Percentiles rank a stretch among this genome's conserved stretches.
These are phyloP conservation scores for Fusarium pseudograminearum DNA, from an alignment of 2,329 filamentous ascomycete genomes.

Conservation along the genomic window DNA sequence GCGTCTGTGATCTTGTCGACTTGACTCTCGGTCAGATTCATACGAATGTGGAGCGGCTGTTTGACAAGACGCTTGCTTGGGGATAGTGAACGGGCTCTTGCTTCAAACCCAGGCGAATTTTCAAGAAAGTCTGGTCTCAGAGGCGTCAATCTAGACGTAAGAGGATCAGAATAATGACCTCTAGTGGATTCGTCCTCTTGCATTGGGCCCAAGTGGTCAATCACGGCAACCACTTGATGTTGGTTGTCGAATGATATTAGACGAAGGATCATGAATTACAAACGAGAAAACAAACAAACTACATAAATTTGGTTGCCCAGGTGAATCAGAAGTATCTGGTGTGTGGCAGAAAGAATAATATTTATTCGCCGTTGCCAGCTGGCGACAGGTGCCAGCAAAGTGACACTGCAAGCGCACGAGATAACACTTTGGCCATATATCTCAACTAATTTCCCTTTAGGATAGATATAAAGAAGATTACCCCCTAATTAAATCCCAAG, in stretches of 20 bases:
- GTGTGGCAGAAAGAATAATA: not conserved
- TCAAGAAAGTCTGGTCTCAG: slow-evolving; percentile 56
- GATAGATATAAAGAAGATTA: not conserved
- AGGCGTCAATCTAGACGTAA: slow-evolving; percentile 44
- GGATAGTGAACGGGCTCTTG: slow-evolving; percentile 53
- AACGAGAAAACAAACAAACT: not conserved
- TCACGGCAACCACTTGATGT: slow-evolving; percentile 17
- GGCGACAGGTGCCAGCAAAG: slow-evolving; percentile 9
- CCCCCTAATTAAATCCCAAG: too few relatives aligned
- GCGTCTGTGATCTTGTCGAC: slow-evolving; percentile 62
- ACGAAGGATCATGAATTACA: not conserved
- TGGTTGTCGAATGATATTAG: not conserved
- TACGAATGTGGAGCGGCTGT: slow-evolving; percentile 59
- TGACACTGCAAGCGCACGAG: not conserved
- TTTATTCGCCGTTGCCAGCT: not conserved
- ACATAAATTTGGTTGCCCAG: not conserved
- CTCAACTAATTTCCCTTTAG: not conserved
- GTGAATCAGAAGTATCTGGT: not conserved
- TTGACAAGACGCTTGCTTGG: slow-evolving; percentile 51
- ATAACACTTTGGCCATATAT: not conserved
- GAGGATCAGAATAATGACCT: slow-evolving; percentile 44
- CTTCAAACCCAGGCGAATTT: slow-evolving; percentile 44
- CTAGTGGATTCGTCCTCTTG: slow-evolving; percentile 32
- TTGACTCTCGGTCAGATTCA: slow-evolving; percentile 63
- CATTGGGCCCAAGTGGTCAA: slow-evolving; percentile 30